Evolutionary conservation across 2,329 filamentous ascomycete species (phyloP).

Genomic region (Epichloe amarillans): DNA sequence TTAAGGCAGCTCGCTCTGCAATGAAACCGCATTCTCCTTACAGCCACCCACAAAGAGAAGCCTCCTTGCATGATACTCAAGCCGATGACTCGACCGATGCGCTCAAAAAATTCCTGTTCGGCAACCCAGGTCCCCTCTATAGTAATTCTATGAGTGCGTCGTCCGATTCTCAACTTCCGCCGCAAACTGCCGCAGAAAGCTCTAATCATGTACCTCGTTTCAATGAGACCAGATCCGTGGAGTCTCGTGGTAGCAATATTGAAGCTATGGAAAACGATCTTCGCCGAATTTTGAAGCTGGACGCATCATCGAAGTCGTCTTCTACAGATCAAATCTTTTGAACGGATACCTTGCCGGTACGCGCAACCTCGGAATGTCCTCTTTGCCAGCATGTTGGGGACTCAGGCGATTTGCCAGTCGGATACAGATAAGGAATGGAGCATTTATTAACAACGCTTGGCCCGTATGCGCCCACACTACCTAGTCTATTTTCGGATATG

Average conservation of each 20-base stretch:
- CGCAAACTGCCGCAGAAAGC: not conserved
- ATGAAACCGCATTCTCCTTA: constrained; percentile 8
- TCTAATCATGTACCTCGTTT: not conserved
- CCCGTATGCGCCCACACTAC: not conserved
- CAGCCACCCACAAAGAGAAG: not conserved
- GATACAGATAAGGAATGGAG: not conserved
- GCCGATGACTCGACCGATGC: constrained; percentile 30
- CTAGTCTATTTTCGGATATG: not conserved
- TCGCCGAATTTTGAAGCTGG: constrained; percentile 37
- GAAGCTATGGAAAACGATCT: constrained; percentile 40
- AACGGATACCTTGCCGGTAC: not conserved
- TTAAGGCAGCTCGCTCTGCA: constrained; percentile 36
- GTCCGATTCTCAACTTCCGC: not conserved
- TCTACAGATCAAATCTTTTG: constrained; percentile 8
- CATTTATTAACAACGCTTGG: not conserved
- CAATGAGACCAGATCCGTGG: not conserved
- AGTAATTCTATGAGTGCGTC: not conserved
- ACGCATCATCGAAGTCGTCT: constrained; percentile 16
- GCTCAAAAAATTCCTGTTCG: constrained; percentile 44
- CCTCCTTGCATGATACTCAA: not conserved
- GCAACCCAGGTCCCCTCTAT: constrained; percentile 17
- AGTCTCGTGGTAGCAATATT: constrained; percentile 19
- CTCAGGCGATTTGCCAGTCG: not conserved
- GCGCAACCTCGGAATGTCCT: not conserved
- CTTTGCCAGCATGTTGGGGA: not conserved